Percentiles rank a stretch among this genome's conserved stretches.
phyloP scores from a whole-genome alignment of 352 stramenopile genomes.

The Pythium brachiatum region DNA sequence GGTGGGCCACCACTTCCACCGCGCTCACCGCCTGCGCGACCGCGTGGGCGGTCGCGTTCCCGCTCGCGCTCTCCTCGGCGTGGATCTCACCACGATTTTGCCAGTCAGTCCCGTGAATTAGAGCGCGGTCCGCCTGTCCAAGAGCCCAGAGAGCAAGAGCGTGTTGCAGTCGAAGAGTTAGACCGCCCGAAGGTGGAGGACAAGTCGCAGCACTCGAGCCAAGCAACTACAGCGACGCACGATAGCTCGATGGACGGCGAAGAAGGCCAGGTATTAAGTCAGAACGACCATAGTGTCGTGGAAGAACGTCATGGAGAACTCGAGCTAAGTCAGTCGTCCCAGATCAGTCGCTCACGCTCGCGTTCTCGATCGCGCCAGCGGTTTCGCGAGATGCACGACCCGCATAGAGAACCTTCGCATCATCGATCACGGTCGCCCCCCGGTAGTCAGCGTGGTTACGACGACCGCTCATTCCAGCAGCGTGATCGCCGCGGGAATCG shows the following conservation, averaged over 20 bases:
- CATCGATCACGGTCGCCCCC: not conserved
- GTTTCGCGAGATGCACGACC: constrained; percentile 1
- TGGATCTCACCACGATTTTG: not conserved
- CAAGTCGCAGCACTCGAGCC: constrained; percentile 7
- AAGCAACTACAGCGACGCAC: constrained; percentile 10
- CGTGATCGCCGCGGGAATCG: constrained; percentile 7
- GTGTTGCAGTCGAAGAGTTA: not conserved
- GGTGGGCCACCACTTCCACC: not conserved
- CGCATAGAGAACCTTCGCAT: not conserved
- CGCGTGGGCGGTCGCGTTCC: constrained; percentile 9
- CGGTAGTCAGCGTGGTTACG: not conserved
- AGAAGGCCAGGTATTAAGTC: not conserved
- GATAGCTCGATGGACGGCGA: constrained; percentile 5
- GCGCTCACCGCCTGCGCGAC: not conserved
- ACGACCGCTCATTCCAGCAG: constrained; percentile 12
- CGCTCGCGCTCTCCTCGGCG: constrained; percentile 13
- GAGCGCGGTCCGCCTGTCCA: not conserved
- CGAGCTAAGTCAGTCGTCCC: not conserved
- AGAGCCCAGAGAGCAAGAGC: not conserved
- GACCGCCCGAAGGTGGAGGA: not conserved
- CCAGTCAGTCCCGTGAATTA: not conserved
- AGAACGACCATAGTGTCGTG: not conserved
- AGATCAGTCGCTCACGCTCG: not conserved
- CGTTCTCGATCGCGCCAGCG: constrained; percentile 18
- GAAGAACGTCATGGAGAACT: not conserved